Evolutionary conservation across 805 yeast species (phyloP), one percentile per base, ranked within the genome.

Genomic region (Lipomyces starkeyi): DNA sequence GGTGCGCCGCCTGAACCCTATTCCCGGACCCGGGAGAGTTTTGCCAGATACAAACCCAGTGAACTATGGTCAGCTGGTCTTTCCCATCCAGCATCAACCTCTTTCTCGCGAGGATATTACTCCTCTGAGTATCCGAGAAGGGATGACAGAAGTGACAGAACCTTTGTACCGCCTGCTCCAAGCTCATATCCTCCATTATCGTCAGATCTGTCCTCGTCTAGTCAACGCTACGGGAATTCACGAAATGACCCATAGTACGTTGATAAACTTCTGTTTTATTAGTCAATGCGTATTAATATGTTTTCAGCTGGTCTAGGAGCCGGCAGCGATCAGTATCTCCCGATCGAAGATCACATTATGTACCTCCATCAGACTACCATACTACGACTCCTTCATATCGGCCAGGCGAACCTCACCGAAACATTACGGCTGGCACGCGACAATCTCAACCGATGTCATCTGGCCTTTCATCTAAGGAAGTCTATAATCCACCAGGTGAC

Each of bases 251-350:
- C 64, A 8, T 52, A 35, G 49, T 62, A 59, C 27, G 58, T 29
- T 14, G 17, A 17, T 14, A 53, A 11, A 22, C 49, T 43, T n/a
- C 9, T 17, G 13, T n/a, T 43, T n/a, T n/a, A 17, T 17, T 14
- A n/a, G 22, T 43, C 9, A 17, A n/a, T 17, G 8, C 2, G 2
- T 43, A 43, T 43, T 43, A 43, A 43, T n/a, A n/a, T 2, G 22
- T n/a, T 7, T 43, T 6, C 49, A 43, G 49, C 8, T 43, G 22
- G 34, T 56, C 35, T 49, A 52, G 68, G 27, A 35, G 59, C 25
- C 66, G 71, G 7, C 71, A 68, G 32, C 47, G 71, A 2, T 68
- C 71, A 2, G 64, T 65, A 20, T 68, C 71, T 13, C 71, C 71
- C 1, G 71, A 68, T 17, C 66, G 71, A 2, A 59, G 68, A 11